Percentiles rank a stretch among this genome's conserved stretches.
phyloP scores from a whole-genome alignment of 805 yeast genomes.

The Alloascoidea hylecoeti region DNA sequence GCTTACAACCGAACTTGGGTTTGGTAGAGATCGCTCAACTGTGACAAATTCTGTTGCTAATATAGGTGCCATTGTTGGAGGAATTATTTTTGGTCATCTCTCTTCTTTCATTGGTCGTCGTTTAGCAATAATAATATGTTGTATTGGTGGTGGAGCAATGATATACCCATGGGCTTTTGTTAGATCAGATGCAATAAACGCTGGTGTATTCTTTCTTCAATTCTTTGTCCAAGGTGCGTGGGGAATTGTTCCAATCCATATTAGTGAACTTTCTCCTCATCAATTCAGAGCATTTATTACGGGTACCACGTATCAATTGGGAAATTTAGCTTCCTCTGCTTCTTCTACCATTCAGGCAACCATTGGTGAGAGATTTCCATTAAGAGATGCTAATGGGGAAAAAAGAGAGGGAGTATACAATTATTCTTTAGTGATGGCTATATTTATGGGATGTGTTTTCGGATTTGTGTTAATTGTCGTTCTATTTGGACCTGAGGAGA shows the following conservation, averaged over 20 bases:
- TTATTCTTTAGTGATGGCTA: conserved; percentile 58
- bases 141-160: conserved; percentile 41
- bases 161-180: conserved; percentile 48
- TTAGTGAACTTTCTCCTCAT: conserved; percentile 53
- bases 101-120: conserved; percentile 51
- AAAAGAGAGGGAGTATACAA: conserved; percentile 23
- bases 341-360: conserved; percentile 56
- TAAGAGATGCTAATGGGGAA: conserved; percentile 19
- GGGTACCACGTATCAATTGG: conserved; percentile 56
- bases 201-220: conserved; percentile 50
- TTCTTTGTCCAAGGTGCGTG: conserved; percentile 60
- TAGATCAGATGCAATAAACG: conserved; percentile 32
- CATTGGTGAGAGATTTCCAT: conserved; percentile 47
- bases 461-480: conserved; percentile 31
- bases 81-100: conserved; percentile 40
- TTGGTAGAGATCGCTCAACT: conserved; percentile 31
- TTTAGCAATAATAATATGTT: conserved; percentile 33
- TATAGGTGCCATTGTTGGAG: conserved; percentile 56
- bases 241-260: conserved; percentile 58
- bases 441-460: conserved; percentile 54
- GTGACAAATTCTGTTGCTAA: conserved; percentile 51
- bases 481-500: conserved; percentile 43
- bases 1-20: conserved; percentile 35
- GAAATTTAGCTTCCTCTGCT: conserved; percentile 60
- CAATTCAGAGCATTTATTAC: conserved; percentile 45